These are phyloP conservation scores for Monosporascus sp. DNA, from an alignment of 2,329 filamentous ascomycete genomes.

Conservation along the genomic window DNA sequence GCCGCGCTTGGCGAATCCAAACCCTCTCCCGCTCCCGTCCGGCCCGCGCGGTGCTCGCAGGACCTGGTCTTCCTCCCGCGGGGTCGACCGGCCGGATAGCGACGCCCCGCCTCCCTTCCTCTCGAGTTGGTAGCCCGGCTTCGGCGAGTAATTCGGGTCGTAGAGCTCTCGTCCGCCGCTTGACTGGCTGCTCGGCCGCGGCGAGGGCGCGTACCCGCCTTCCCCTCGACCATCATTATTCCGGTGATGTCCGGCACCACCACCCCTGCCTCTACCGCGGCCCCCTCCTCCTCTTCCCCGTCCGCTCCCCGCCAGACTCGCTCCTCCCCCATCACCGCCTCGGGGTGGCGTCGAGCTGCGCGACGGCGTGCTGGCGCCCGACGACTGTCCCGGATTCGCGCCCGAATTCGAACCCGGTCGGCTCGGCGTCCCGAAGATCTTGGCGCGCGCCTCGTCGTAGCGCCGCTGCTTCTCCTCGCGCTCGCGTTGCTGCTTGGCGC, in stretches of 20 bases:
- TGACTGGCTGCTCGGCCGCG: slow-evolving; percentile 25
- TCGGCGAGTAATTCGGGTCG: slow-evolving; percentile 68
- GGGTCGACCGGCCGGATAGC: slow-evolving; percentile 37
- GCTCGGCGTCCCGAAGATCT: slow-evolving; percentile 63
- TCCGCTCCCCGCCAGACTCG: slow-evolving; percentile 9
- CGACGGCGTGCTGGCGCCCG: slow-evolving; percentile 54
- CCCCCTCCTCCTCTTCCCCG: slow-evolving; percentile 43
- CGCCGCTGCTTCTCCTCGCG: slow-evolving; percentile 84
- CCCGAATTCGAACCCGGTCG: slow-evolving; percentile 7
- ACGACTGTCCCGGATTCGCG: slow-evolving; percentile 36
- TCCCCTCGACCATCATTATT: slow-evolving; percentile 18
- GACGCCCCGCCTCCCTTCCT: slow-evolving; percentile 35
- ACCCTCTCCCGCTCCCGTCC: slow-evolving; percentile 71
- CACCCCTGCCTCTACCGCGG: slow-evolving; percentile 38
- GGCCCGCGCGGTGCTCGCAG: slow-evolving; percentile 74
- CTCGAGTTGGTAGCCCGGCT: slow-evolving; percentile 49
- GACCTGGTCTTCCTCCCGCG: slow-evolving; percentile 59
- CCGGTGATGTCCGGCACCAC: slow-evolving; percentile 28
- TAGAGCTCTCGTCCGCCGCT: slow-evolving; percentile 58
- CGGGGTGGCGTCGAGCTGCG: slow-evolving; percentile 57
- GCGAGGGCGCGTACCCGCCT: slow-evolving; percentile 18
- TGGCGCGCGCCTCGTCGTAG: slow-evolving; percentile 83
- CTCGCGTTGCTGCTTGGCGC: slow-evolving; percentile 71
- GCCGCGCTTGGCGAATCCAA: slow-evolving; percentile 67
- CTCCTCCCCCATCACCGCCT: neutral